Conservation (phyloP, 2,329 filamentous ascomycete genomes). For the Scleromitrula shiraiana region DNA sequence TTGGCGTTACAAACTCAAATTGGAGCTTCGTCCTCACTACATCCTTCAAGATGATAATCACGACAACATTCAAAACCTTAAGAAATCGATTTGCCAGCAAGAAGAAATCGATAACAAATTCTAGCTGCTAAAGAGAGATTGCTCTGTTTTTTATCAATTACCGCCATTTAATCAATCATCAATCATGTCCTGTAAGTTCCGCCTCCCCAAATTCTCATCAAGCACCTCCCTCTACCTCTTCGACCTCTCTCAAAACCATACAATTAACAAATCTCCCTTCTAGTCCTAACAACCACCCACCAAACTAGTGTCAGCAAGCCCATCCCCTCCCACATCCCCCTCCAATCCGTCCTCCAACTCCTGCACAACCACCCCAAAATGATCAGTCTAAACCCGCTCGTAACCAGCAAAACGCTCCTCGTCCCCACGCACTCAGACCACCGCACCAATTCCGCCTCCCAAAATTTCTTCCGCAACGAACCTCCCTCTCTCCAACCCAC, state of each 20-base stretch:
- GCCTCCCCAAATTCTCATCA: neutral
- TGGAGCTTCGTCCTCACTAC: neutral
- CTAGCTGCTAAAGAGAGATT: neutral
- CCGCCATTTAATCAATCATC: neutral
- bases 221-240: neutral
- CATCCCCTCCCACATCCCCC: conserved; percentile 57
- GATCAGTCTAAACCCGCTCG: conserved; percentile 79
- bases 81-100: neutral
- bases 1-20: conserved; percentile 1
- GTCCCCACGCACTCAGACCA: conserved; percentile 33
- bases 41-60: neutral
- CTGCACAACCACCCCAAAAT: conserved; percentile 72
- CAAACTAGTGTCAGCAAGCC: conserved; percentile 52
- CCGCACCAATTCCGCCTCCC: conserved; percentile 1
- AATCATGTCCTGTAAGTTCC: conserved; percentile 23
- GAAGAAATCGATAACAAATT: no score
- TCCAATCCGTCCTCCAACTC: conserved; percentile 59
- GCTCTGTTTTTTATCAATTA: neutral
- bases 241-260: no score
- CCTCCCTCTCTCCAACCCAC: conserved; percentile 58
- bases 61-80: neutral
- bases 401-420: conserved; percentile 61
- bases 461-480: conserved; percentile 21
- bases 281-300: conserved; percentile 22
- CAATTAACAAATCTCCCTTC: neutral